phyloP scores from a whole-genome alignment of 345 rosid genomes.

The Salix caprea region DNA sequence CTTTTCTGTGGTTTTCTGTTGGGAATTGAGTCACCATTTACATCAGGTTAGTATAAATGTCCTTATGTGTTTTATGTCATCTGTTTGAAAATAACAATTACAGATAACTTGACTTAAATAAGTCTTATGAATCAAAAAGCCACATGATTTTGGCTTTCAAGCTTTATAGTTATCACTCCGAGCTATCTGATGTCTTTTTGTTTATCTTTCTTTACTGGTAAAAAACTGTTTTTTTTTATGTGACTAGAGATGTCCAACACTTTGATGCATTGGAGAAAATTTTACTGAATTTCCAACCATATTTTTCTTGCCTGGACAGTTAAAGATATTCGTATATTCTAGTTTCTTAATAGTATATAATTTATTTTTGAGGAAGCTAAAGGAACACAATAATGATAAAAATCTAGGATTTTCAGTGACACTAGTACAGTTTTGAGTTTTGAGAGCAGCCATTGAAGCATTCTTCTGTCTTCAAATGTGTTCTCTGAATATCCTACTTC shows the following conservation, averaged over 20 bases:
- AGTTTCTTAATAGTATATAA: not conserved
- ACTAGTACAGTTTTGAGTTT: not conserved
- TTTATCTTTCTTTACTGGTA: not conserved
- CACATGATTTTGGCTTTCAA: not conserved
- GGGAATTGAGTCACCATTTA: constrained; percentile 82
- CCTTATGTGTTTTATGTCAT: not conserved
- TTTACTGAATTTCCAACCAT: not conserved
- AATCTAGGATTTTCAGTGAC: not conserved
- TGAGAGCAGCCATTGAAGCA: not conserved
- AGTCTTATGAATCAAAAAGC: not conserved
- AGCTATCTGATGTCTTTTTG: not conserved
- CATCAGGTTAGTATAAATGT: constrained; percentile 56
- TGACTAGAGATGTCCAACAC: not conserved
- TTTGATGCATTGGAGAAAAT: not conserved
- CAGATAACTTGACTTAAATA: not conserved
- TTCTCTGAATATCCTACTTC: not conserved
- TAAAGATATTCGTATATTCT: not conserved
- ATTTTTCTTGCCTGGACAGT: not conserved
- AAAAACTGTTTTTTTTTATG: not conserved
- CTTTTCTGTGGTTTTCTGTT: constrained; percentile 64
- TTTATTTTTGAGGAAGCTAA: not conserved
- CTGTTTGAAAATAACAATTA: not conserved
- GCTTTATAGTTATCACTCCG: not conserved
- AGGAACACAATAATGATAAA: not conserved
- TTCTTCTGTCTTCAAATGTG: not conserved